These are phyloP conservation scores for Aspergillus ellipticus DNA, from an alignment of 495 filamentous ascomycete genomes.

Conservation along the genomic window DNA sequence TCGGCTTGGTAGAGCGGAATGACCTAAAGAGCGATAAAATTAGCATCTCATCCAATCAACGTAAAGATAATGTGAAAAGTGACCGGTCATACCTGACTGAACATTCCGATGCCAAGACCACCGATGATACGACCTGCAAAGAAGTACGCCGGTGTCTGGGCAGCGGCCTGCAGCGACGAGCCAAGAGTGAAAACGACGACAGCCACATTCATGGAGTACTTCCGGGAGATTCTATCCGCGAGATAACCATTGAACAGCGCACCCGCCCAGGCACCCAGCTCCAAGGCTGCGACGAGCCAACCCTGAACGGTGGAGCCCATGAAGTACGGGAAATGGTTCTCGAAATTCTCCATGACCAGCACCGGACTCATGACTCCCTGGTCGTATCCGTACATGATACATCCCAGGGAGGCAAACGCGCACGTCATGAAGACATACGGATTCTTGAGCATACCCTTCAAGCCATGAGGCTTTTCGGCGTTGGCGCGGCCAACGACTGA, in stretches of 20 bases:
- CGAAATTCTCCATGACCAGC: constrained; percentile 30
- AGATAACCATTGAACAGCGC: constrained; percentile 71
- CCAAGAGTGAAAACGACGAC: constrained; percentile 70
- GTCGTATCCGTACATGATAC: constrained; percentile 59
- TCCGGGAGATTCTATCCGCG: constrained; percentile 70
- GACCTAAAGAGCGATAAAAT: background rate
- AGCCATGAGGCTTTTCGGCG: constrained; percentile 4
- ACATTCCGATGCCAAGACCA: constrained; percentile 65
- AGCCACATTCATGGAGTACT: constrained; percentile 71
- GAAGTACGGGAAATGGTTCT: constrained; percentile 37
- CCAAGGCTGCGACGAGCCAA: constrained; percentile 74
- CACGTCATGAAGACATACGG: background rate
- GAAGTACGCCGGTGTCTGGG: constrained; percentile 34
- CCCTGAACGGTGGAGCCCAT: constrained; percentile 67
- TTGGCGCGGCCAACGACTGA: background rate
- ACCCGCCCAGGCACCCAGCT: constrained; percentile 79
- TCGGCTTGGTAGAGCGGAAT: constrained; percentile 12
- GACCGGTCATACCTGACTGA: constrained; percentile 29
- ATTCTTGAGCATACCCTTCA: constrained; percentile 3
- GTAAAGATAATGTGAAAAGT: background rate
- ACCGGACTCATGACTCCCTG: constrained; percentile 74
- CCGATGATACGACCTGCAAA: constrained; percentile 47
- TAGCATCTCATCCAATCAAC: background rate
- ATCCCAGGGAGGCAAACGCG: constrained; percentile 70
- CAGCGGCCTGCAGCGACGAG: constrained; percentile 39